Evolutionary conservation across 2,329 filamentous ascomycete species (phyloP), one percentile per base, ranked within the genome.

Genomic region (Grosmannia huntii): DNA sequence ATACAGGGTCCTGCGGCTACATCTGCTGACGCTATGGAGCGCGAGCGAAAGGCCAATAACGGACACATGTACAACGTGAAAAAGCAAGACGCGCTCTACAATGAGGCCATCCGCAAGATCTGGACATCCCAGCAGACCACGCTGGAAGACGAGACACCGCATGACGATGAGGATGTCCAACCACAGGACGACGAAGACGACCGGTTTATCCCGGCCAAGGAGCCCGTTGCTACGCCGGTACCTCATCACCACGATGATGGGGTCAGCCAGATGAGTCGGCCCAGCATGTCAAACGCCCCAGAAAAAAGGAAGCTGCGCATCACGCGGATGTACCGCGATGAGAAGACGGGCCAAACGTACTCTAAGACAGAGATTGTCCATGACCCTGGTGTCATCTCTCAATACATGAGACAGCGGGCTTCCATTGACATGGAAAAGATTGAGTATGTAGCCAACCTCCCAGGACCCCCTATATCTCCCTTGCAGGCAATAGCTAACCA

Each of bases 1-100:
- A 82, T 95, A 28, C 81, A 72, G 60, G 83, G 83, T 2, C 82
- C 83, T 3, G 72, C 82, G 46, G 80, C 82, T 9, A 85, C 82
- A 3, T 84, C 82, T 11, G 90, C 90, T 23, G 90, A 96, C 69
- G 91, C 89, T 66, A 89, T 91, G 61, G 87, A 90, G 66, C 87
- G 91, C 61, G 89, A 91, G 69, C 83, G 94, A 62, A 89, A 91
- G 68, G 88, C 88, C 19, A 92, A 94, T 63, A 90, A 90, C 58
- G 94, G 94, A 0, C 94, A 99, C 72, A 91, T 89, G 65, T 99
- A 99, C 75, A 99, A 99, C 63, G 94, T 99, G 61, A 94, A 92
- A 68, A 86, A 89, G 64, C 94, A 99, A 70, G 90, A 97, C 67
- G 85, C 84, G 62, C 87, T 90, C 65, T 99, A 99, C 69, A 90